Base-by-base conservation (phyloP, 1,284 basidiomycete genomes). In the Apiotrichum montevideense region DNA sequence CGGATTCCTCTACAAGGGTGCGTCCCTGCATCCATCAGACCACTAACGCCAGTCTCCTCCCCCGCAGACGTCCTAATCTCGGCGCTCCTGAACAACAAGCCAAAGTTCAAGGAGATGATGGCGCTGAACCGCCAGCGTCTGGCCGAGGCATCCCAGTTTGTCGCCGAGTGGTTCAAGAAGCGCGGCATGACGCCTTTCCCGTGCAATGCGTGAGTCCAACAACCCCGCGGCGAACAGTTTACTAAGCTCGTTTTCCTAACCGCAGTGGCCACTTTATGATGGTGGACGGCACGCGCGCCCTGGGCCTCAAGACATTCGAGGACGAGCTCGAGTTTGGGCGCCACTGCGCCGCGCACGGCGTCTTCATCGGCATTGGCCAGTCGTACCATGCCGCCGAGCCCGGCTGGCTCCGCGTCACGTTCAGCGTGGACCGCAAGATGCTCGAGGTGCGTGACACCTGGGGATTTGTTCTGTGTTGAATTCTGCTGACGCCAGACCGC, bases 61-160 rank as follows among this genome's bases (percentile, higher is more conserved):
- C 70, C 72, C 5, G 70, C 71, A 13, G 74, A 76, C 52, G 68
- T 71, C 45, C 72, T 74, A 56, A 66, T 68, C 58, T 70, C 72
- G 3, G 57, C 67, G 4, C 61, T 73, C 7, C 53, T 71, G 2
- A 68, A 64, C 37, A 66, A 73, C 61, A 62, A 66, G 34, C 35
- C 55, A 0, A 56, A 62, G 10, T 63, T 74, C 29, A 56, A 63
- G 8, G 54, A 51, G 34, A 70, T 76, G 52, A 58, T 71, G 21
- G 46, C 34, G 0, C 63, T 65, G 43, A 76, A 75, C 59, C 55
- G 58, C 14, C 46, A 40, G 1, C 62, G 67, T 4, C 62, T 76
- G 44, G 59, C 57, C n/a, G 71, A 69, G 39, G 65, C 69, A 2
- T 66, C 71, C 14, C 64, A 64, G 10, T 70, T 66, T 54, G 53